Evolutionary conservation across 2,329 filamentous ascomycete species (phyloP).

Genomic region (Lecanicillium sp.): DNA sequence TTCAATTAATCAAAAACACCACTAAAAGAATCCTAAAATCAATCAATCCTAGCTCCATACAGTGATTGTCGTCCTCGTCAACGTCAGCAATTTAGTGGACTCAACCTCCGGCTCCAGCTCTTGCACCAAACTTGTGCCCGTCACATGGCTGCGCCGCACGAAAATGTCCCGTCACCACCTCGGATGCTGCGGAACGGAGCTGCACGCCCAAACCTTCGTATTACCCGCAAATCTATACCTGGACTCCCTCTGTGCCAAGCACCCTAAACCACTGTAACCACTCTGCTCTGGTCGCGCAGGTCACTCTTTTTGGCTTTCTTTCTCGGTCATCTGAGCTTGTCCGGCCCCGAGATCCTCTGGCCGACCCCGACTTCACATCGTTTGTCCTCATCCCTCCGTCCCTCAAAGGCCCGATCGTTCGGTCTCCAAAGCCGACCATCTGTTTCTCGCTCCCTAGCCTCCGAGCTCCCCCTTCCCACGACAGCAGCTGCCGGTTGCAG

Average conservation of each 20-base stretch:
- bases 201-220: background rate
- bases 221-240: background rate
- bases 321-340: background rate
- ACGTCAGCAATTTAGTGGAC: conserved; percentile 8
- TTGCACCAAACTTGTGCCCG: conserved; percentile 4
- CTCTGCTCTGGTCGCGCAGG: background rate
- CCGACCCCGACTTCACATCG: conserved; percentile 9
- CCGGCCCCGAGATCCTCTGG: conserved; percentile 7
- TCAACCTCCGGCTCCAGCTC: background rate
- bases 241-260: no score
- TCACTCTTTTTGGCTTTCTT: background rate
- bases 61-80: no score
- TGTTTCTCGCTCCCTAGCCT: background rate
- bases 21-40: no score
- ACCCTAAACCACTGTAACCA: no score
- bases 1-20: no score
- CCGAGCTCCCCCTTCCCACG: background rate
- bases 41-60: no score
- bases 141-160: conserved; percentile 17
- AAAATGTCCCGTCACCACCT: conserved; percentile 15
- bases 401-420: background rate
- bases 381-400: background rate
- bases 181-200: conserved; percentile 15
- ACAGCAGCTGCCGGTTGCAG: no score
- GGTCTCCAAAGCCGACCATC: background rate